Base-by-base conservation (phyloP, 257 asterid genomes). In the Craterostigma plantagineum region DNA sequence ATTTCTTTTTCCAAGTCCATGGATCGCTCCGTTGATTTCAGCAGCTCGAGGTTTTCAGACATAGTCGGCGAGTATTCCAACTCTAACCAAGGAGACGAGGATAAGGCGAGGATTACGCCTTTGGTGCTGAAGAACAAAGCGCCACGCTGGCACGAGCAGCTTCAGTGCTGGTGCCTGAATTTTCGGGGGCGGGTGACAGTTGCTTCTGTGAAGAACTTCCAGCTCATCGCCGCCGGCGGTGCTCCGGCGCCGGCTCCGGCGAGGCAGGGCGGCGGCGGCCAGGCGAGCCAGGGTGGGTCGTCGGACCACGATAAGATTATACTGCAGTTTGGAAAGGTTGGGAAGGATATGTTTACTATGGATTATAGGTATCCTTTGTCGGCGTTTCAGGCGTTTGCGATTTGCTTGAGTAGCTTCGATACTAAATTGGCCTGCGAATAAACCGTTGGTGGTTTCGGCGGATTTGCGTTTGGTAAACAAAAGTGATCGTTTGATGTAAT, bases 351-450 rank as follows among this genome's bases (percentile, higher is more conserved):
- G 76, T 83, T 83, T 53, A 83, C 95, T 46, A 79, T 83, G 95
- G 95, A 83, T 59, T 83, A 83, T 41, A 63, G 95, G 33, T 83
- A 79, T 37, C 95, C 95, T 8, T 41, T 79, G 13, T 83, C 95
- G 44, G 91, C 93, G 14, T 83, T 79, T 65, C 93, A 83, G 63
- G 95, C 95, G 8, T 74, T 83, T 33, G 93, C 91, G 5, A 79
- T 83, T 53, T 83, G 95, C 62, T 64, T 83, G 73, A 82, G 92
- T 69, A 82, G 94, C 79, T 82, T 82, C 48, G 94, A 82, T 64
- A 76, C 94, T 59, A 83, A 83, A 62, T 60, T 83, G 73, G 95
- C 93, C 59, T 83, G 95, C 69, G 95, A 83, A 83, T 83, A 73
- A 55, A 36, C 41, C 12, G 0, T 4, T 9, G 33, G n/a, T n/a